Evolutionary conservation across 164 flowering plant species (phyloP).

Genomic region (Cinnamomum micranthum): DNA sequence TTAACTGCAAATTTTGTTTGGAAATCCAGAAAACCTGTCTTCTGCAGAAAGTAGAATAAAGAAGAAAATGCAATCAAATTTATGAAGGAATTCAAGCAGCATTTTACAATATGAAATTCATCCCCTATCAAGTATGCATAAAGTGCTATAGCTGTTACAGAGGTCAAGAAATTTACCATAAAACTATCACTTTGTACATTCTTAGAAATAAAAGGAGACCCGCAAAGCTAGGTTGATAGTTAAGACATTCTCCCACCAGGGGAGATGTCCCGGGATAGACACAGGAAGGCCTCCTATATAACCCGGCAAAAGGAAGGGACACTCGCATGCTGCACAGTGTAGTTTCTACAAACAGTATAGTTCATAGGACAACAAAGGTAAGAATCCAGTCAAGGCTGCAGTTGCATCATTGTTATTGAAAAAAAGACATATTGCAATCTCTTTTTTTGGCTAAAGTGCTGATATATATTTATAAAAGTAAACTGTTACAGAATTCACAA

Average conservation of each 20-base stretch:
- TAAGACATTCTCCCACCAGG: too few species aligned
- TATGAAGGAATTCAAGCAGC: neutral
- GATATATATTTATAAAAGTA: too few species aligned
- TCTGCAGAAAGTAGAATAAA: constrained; percentile 38
- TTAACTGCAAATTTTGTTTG: constrained; percentile 85
- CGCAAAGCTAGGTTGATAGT: too few species aligned
- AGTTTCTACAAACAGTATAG: neutral
- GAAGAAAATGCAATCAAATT: constrained; percentile 4
- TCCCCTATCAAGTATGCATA: neutral
- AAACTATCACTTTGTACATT: neutral
- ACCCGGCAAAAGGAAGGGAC: neutral
- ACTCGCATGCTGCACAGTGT: neutral
- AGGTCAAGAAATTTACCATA: neutral
- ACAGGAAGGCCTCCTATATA: too few species aligned
- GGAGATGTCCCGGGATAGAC: too few species aligned
- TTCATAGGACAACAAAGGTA: too few species aligned
- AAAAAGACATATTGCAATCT: too few species aligned
- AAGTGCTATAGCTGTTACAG: constrained; percentile 1
- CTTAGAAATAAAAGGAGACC: neutral
- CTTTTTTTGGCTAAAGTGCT: too few species aligned
- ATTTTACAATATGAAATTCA: neutral
- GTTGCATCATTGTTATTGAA: too few species aligned
- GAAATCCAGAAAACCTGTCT: constrained; percentile 99
- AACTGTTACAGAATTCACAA: too few species aligned
- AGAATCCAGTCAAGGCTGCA: too few species aligned